These are phyloP conservation scores for Dactylellina drechsleri DNA, from an alignment of 2,329 filamentous ascomycete species.

Conservation along the genomic window DNA sequence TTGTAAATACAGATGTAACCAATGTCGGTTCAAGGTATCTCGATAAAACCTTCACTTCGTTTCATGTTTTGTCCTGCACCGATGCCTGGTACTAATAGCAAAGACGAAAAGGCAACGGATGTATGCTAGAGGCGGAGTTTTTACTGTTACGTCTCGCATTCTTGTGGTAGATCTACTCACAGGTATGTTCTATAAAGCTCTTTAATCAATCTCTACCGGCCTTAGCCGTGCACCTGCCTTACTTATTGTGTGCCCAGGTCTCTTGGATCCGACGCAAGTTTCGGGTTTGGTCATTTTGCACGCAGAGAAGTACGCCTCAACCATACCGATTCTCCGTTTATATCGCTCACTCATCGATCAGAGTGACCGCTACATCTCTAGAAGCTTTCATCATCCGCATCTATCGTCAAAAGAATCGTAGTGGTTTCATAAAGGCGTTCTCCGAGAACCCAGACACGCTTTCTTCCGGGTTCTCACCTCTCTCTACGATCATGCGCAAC, in stretches of 20 bases:
- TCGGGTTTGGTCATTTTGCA: slow-evolving; percentile 89
- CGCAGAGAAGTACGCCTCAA: slow-evolving; percentile 71
- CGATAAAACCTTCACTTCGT: slow-evolving; percentile 16
- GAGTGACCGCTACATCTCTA: slow-evolving; percentile 82
- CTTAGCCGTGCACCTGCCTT: slow-evolving; percentile 19
- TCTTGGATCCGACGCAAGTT: slow-evolving; percentile 83
- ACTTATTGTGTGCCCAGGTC: slow-evolving; percentile 61
- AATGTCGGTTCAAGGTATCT: slow-evolving; percentile 75
- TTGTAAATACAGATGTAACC: slow-evolving; percentile 94
- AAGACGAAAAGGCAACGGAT: slow-evolving; percentile 77
- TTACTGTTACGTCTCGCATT: slow-evolving; percentile 95
- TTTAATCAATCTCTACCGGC: background rate
- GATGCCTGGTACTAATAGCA: background rate
- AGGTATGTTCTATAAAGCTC: slow-evolving; percentile 60
- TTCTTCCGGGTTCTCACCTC: slow-evolving; percentile 83
- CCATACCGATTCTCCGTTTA: background rate
- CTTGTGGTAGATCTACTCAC: slow-evolving; percentile 92
- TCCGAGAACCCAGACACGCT: slow-evolving; percentile 94
- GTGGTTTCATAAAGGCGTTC: slow-evolving; percentile 93
- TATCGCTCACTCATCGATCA: slow-evolving; percentile 58
- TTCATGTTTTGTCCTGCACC: background rate
- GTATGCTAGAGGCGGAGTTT: slow-evolving; percentile 87
- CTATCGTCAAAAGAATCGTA: slow-evolving; percentile 93
- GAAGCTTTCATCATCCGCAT: slow-evolving; percentile 96
- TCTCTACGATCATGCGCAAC: slow-evolving; percentile 90